Percentiles rank a stretch among this genome's conserved stretches.
Conservation (phyloP, 2,329 filamentous ascomycete genomes). For the Emergomyces africanus region DNA sequence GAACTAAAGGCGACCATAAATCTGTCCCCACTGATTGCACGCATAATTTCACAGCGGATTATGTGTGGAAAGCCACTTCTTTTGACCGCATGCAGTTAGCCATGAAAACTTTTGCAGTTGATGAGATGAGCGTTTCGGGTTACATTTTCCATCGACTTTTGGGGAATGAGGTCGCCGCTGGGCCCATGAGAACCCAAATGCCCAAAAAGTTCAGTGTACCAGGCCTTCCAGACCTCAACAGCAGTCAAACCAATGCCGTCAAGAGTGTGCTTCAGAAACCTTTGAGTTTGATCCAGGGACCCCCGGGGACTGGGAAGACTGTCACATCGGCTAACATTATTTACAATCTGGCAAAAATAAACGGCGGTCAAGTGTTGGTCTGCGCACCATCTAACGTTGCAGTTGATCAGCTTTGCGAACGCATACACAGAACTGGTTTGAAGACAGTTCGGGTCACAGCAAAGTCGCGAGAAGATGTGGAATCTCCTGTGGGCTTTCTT, state of each 20-base stretch:
- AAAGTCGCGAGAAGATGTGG: constrained; percentile 96
- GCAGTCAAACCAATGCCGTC: constrained; percentile 90
- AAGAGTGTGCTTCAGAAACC: constrained; percentile 91
- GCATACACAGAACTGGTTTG: constrained; percentile 83
- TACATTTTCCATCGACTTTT: constrained; percentile 98
- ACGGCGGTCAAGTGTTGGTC: constrained; percentile 85
- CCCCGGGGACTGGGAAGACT: constrained; percentile 94
- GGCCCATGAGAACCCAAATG: constrained; percentile 88
- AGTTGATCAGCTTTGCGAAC: constrained; percentile 94
- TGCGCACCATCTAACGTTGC: constrained; percentile 98
- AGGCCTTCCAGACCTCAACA: constrained; percentile 85
- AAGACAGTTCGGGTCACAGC: constrained; percentile 98
- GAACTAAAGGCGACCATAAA: constrained; percentile 91
- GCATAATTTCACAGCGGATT: constrained; percentile 95
- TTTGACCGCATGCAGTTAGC: constrained; percentile 99
- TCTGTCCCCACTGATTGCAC: constrained; percentile 91
- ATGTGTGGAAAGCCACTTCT: constrained; percentile 98
- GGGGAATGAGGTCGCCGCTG: constrained; percentile 85
- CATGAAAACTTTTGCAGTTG: constrained; percentile 97
- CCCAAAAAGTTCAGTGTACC: constrained; percentile 96
- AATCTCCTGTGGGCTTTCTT: constrained; percentile 93
- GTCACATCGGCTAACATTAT: constrained; percentile 98
- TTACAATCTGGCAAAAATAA: constrained; percentile 92
- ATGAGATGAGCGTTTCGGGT: constrained; percentile 95
- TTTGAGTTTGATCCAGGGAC: constrained; percentile 89